Conservation (phyloP, 129 eudicot genomes). For the Escallonia herrerae region DNA sequence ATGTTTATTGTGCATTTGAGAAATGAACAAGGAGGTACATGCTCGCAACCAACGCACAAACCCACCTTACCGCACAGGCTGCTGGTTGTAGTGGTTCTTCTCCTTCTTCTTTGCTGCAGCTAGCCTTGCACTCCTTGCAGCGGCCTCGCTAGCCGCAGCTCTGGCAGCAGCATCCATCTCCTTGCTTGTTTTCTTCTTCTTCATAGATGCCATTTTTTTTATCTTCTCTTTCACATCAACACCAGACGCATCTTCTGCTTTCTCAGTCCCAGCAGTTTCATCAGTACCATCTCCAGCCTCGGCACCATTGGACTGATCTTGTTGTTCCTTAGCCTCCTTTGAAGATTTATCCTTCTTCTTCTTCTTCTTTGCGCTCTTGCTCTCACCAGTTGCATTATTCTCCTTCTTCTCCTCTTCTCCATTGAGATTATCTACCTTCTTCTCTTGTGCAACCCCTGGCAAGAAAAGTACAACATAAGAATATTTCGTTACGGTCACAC, state of each 20-base stretch:
- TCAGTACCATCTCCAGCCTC: slow-evolving; percentile 14
- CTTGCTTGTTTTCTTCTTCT: slow-evolving; percentile 47
- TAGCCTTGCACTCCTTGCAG: slow-evolving; percentile 48
- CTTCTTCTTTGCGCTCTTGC: slow-evolving; percentile 43
- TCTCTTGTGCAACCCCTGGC: slow-evolving; percentile 21
- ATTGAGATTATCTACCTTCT: slow-evolving; percentile 20
- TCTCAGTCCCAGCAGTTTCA: slow-evolving; percentile 19
- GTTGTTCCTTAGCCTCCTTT: slow-evolving; percentile 36
- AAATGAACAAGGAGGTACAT: neutral
- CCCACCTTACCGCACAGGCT: slow-evolving; percentile 31
- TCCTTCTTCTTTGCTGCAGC: slow-evolving; percentile 57
- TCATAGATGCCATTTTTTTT: slow-evolving; percentile 34
- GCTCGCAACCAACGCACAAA: neutral
- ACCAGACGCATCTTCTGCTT: slow-evolving; percentile 20
- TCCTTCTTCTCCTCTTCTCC: slow-evolving; percentile 28
- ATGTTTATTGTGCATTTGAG: slow-evolving; percentile 8
- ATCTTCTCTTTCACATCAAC: slow-evolving; percentile 43
- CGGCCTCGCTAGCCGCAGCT: slow-evolving; percentile 50
- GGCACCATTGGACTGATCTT: slow-evolving; percentile 24
- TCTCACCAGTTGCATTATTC: slow-evolving; percentile 18
- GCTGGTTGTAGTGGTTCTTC: slow-evolving; percentile 59
- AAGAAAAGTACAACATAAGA: too few relatives aligned
- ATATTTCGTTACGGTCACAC: too few relatives aligned
- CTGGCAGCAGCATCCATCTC: slow-evolving; percentile 47
- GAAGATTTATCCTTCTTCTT: slow-evolving; percentile 42